Conservation (phyloP, 2,329 filamentous ascomycete species). For the Aciculosporium take region DNA sequence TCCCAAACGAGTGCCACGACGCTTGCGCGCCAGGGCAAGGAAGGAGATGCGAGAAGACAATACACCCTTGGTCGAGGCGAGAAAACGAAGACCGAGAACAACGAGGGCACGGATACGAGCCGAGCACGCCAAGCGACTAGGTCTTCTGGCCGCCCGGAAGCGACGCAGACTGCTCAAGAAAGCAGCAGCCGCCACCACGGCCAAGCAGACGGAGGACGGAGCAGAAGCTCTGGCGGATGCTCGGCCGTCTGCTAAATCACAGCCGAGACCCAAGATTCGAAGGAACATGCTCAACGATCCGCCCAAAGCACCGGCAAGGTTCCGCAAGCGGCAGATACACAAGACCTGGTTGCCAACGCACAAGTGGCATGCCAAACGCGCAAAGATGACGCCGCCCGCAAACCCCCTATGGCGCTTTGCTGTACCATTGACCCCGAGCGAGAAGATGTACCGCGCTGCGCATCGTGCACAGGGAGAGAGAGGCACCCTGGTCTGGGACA, state of each 20-base stretch:
- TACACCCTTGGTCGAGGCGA: constrained; percentile 61
- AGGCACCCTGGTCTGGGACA: constrained; percentile 80
- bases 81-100: constrained; percentile 45
- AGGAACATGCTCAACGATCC: constrained; percentile 53
- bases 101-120: constrained; percentile 49
- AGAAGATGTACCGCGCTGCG: constrained; percentile 79
- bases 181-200: constrained; percentile 11
- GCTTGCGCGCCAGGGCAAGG: constrained; percentile 55
- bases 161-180: constrained; percentile 26
- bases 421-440: constrained; percentile 69
- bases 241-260: constrained; percentile 11
- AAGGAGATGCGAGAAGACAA: constrained; percentile 79
- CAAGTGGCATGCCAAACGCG: constrained; percentile 82
- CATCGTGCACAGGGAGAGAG: constrained; percentile 64
- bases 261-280: constrained; percentile 50
- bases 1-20: constrained; percentile 72
- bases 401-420: constrained; percentile 83
- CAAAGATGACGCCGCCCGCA: constrained; percentile 69
- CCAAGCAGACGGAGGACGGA: constrained; percentile 6
- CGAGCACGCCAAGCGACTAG: constrained; percentile 61
- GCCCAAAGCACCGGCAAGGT: constrained; percentile 45
- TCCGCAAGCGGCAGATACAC: constrained; percentile 68
- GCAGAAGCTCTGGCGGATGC: constrained; percentile 5
- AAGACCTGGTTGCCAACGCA: constrained; percentile 96
- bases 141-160: constrained; percentile 45